phyloP scores from a whole-genome alignment of 495 filamentous ascomycete species.

The Tirmania nivea region DNA sequence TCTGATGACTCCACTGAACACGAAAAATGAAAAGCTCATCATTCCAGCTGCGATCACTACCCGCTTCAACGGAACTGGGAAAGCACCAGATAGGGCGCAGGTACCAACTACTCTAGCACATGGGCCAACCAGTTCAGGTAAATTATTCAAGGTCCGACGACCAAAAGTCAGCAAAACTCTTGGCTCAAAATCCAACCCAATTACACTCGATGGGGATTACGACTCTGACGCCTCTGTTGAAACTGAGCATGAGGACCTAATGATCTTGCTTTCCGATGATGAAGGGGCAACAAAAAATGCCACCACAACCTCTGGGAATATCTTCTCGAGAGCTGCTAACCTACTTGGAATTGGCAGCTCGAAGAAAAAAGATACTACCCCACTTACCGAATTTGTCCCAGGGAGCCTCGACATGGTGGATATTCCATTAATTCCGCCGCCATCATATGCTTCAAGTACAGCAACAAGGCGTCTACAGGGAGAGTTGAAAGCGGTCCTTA shows the following conservation, averaged over 20 bases:
- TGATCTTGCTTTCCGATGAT: slow-evolving; percentile 16
- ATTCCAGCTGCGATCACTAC: slow-evolving; percentile 32
- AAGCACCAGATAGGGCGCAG: not conserved
- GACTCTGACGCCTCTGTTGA: slow-evolving; percentile 6
- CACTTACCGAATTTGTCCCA: slow-evolving; percentile 41
- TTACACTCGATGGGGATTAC: slow-evolving; percentile 2
- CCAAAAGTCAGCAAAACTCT: not conserved
- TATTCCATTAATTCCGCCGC: slow-evolving; percentile 37
- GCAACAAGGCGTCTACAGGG: slow-evolving; percentile 41
- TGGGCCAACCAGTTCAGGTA: not conserved
- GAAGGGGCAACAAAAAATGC: slow-evolving; percentile 1
- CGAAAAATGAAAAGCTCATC: slow-evolving; percentile 15
- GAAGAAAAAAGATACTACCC: not conserved
- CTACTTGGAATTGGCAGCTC: not conserved
- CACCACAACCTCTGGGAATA: not conserved
- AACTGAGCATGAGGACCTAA: slow-evolving; percentile 18
- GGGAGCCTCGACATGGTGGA: slow-evolving; percentile 33
- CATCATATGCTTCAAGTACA: slow-evolving; percentile 42
- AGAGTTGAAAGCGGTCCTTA: slow-evolving; percentile 38
- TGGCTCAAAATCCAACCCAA: not conserved
- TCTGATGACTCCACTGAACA: slow-evolving; percentile 23
- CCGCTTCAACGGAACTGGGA: no score
- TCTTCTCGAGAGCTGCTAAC: not conserved
- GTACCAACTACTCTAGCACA: not conserved
- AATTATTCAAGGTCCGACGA: not conserved